phyloP scores from a whole-genome alignment of 148 eudicot species.

The Silene uniflora region DNA sequence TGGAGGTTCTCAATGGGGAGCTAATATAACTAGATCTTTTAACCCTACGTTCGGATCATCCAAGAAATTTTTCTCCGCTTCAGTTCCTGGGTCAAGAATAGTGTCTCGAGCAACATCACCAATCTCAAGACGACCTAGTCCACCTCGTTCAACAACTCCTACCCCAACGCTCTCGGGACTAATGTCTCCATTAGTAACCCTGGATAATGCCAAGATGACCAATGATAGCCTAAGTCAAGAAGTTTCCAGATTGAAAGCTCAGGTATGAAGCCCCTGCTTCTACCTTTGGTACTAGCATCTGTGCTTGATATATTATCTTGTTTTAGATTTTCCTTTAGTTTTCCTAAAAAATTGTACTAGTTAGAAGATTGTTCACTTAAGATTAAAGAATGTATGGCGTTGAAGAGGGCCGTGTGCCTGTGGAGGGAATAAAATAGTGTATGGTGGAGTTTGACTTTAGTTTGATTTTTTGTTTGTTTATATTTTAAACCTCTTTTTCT shows the following conservation, averaged over 20 bases:
- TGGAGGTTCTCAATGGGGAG: conserved; percentile 89
- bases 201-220: conserved; percentile 52
- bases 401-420: background rate
- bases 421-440: background rate
- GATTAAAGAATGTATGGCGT: background rate
- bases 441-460: background rate
- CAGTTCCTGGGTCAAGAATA: conserved; percentile 98
- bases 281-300: conserved; percentile 8
- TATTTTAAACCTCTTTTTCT: background rate
- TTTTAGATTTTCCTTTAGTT: background rate
- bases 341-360: background rate
- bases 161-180: conserved; percentile 89
- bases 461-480: background rate
- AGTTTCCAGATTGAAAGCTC: conserved; percentile 60
- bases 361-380: no score
- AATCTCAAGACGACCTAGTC: conserved; percentile 80
- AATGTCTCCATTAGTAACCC: conserved; percentile 55
- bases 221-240: conserved; percentile 74
- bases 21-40: conserved; percentile 71
- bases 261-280: conserved; percentile 44
- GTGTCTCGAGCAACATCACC: conserved; percentile 98
- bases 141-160: conserved; percentile 96
- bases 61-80: conserved; percentile 92
- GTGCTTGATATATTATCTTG: background rate
- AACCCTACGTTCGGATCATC: conserved; percentile 94